A percentile compares a stretch with the other conserved stretches of the same genome.
These are phyloP conservation scores for Leishmania martiniquensis DNA, from an alignment of 208 protist species.

Conservation along the genomic window DNA sequence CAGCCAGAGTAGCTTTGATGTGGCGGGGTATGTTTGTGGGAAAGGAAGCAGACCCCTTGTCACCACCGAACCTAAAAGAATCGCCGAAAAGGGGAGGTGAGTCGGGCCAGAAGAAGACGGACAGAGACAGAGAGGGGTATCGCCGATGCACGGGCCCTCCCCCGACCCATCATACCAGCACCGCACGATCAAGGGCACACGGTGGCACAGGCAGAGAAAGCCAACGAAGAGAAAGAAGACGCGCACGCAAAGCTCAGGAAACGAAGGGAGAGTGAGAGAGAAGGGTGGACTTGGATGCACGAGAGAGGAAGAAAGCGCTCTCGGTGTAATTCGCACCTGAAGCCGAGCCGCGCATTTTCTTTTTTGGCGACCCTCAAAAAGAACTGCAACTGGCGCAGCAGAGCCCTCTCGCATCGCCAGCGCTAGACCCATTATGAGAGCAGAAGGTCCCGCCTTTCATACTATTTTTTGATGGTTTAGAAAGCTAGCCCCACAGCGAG, in stretches of 20 bases:
- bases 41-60: not conserved
- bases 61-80: not conserved
- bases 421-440: not conserved
- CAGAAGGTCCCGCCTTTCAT: not conserved
- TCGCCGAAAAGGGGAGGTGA: not conserved
- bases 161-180: not conserved
- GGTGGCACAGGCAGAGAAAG: not conserved
- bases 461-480: not conserved
- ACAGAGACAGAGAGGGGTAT: not conserved
- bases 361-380: not conserved
- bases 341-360: not conserved
- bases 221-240: not conserved
- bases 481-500: not conserved
- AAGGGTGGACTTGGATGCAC: not conserved
- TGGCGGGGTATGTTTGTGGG: not conserved
- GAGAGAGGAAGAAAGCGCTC: not conserved
- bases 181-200: not conserved
- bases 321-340: not conserved
- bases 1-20: not conserved
- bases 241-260: not conserved
- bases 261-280: not conserved
- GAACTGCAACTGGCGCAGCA: not conserved
- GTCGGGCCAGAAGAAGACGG: not conserved
- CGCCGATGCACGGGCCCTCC: not conserved
- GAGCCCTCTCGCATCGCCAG: not conserved